phyloP scores from a whole-genome alignment of 805 yeast genomes.

The Blastobotrys mokoenaii region DNA sequence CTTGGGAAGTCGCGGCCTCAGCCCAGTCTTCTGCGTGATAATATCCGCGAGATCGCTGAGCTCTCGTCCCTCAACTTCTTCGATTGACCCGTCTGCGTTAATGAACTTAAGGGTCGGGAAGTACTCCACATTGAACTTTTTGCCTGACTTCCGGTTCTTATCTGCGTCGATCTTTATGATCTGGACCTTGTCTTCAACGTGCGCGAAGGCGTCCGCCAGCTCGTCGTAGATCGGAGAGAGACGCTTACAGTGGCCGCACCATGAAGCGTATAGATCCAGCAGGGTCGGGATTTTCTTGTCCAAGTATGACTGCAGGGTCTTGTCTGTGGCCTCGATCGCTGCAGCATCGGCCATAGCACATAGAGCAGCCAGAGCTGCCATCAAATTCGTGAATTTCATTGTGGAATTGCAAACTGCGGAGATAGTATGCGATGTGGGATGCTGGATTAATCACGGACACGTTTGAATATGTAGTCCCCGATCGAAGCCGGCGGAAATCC shows the following conservation, averaged over 20 bases:
- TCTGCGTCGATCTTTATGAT: slow-evolving; percentile 56
- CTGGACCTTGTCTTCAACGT: slow-evolving; percentile 35
- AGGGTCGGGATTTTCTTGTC: slow-evolving; percentile 57
- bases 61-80: slow-evolving; percentile 49
- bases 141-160: slow-evolving; percentile 40
- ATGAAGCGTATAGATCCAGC: slow-evolving; percentile 64
- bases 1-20: slow-evolving; percentile 16
- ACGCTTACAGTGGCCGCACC: slow-evolving; percentile 94
- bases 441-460: no score
- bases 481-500: no score
- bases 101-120: slow-evolving; percentile 60
- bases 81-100: slow-evolving; percentile 39
- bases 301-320: slow-evolving; percentile 53
- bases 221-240: slow-evolving; percentile 81
- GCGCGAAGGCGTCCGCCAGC: slow-evolving; percentile 57
- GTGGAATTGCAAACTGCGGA: not conserved
- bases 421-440: no score
- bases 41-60: slow-evolving; percentile 42
- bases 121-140: slow-evolving; percentile 46
- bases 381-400: not conserved
- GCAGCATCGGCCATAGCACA: slow-evolving; percentile 6
- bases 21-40: slow-evolving; percentile 33
- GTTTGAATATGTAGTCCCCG: no score
- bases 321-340: slow-evolving; percentile 31
- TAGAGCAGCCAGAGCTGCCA: not conserved